These are phyloP conservation scores for Lentinula novae-zelandiae DNA, from an alignment of 1,284 basidiomycete genomes.

Conservation along the genomic window DNA sequence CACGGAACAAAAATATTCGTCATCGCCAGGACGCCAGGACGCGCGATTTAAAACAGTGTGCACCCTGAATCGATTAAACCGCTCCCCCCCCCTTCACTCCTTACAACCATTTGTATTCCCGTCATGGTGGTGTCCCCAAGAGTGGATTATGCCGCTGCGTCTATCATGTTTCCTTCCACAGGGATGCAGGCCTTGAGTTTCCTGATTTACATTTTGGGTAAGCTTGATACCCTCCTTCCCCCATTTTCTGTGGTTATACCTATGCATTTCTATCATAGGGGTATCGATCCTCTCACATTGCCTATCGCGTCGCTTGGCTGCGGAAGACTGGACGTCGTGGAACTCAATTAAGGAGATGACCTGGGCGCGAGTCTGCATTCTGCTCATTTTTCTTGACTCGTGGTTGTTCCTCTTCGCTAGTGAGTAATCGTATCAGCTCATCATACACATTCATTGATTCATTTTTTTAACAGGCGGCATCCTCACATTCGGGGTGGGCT, in stretches of 20 bases:
- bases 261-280: slow-evolving; percentile 19
- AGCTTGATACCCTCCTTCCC: neutral
- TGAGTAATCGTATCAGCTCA: slow-evolving; percentile 17
- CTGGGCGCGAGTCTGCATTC: slow-evolving; percentile 27
- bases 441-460: no score
- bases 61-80: neutral
- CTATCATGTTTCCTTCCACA: slow-evolving; percentile 9
- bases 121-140: neutral
- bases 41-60: neutral
- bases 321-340: slow-evolving; percentile 18
- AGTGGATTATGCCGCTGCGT: neutral
- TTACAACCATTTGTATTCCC: neutral
- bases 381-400: slow-evolving; percentile 32
- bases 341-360: slow-evolving; percentile 23
- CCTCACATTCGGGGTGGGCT: slow-evolving; percentile 31
- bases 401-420: slow-evolving; percentile 33
- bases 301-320: slow-evolving; percentile 25
- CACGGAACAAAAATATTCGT: neutral
- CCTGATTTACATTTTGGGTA: slow-evolving; percentile 12
- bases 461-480: slow-evolving; percentile 23
- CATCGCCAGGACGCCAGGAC: no score
- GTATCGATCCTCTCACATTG: slow-evolving; percentile 30
- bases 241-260: neutral
- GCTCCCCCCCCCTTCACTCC: neutral
- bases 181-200: slow-evolving; percentile 10